Percentiles rank a stretch among this genome's conserved stretches.
Evolutionary conservation across 179 eudicot genomes (phyloP).

Genomic region (Beta macrorhiza): DNA sequence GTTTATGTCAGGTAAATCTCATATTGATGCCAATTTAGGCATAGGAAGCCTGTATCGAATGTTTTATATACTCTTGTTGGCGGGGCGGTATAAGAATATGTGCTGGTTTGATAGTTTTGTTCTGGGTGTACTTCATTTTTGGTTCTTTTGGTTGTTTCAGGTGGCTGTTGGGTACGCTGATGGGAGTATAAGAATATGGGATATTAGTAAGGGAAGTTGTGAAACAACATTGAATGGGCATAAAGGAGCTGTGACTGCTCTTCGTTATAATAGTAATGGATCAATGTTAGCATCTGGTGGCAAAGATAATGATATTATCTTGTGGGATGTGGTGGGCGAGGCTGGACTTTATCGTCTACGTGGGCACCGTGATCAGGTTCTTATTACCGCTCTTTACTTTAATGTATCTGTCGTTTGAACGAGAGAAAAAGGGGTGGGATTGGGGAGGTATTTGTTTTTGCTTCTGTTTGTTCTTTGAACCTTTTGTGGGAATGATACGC

Average conservation of each 20-base stretch:
- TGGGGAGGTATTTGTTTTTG: not conserved
- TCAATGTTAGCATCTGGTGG: slow-evolving; percentile 94
- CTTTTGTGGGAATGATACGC: not conserved
- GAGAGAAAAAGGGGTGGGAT: not conserved
- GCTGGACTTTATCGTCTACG: slow-evolving; percentile 92
- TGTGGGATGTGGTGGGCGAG: slow-evolving; percentile 99
- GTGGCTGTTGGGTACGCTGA: slow-evolving; percentile 90
- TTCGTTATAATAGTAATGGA: slow-evolving; percentile 70
- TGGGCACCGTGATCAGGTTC: slow-evolving; percentile 98
- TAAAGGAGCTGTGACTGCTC: slow-evolving; percentile 81
- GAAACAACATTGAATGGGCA: slow-evolving; percentile 97
- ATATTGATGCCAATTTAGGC: not conserved
- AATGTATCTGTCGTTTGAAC: not conserved
- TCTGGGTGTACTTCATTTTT: not conserved
- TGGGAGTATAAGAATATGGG: slow-evolving; percentile 95
- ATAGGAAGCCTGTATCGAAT: not conserved
- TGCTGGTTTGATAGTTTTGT: not conserved
- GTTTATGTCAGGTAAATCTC: not conserved
- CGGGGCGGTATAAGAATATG: not conserved
- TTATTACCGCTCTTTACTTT: not conserved
- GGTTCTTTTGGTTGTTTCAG: slow-evolving; percentile 39
- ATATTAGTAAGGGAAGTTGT: slow-evolving; percentile 64
- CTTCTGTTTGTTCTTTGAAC: not conserved
- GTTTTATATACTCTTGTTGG: not conserved
- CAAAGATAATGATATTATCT: slow-evolving; percentile 86